These are phyloP conservation scores for Earliella scabrosa DNA, from an alignment of 1,284 basidiomycete genomes.

Conservation along the genomic window DNA sequence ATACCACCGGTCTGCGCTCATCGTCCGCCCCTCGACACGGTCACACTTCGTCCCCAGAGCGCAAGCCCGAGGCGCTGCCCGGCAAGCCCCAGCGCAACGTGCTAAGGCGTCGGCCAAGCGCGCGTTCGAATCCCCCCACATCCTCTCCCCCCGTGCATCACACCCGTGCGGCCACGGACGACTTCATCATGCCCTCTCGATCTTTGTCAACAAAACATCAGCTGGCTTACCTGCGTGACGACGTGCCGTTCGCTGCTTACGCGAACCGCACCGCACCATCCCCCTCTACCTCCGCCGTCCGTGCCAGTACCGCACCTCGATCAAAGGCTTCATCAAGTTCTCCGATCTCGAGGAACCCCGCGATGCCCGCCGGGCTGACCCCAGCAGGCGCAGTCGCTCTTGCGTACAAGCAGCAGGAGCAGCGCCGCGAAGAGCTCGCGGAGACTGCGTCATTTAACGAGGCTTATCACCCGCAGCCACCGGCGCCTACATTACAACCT, in stretches of 20 bases:
- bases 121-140: slow-evolving; percentile 34
- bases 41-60: slow-evolving; percentile 14
- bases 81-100: slow-evolving; percentile 42
- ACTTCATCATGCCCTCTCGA: slow-evolving; percentile 5
- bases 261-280: neutral
- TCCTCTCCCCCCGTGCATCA: slow-evolving; percentile 18
- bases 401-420: slow-evolving; percentile 60
- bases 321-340: slow-evolving; percentile 7
- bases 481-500: neutral
- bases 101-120: slow-evolving; percentile 47
- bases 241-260: neutral
- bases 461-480: slow-evolving; percentile 8
- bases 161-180: slow-evolving; percentile 15
- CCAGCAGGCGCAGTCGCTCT: slow-evolving; percentile 61
- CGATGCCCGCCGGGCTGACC: slow-evolving; percentile 42
- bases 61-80: slow-evolving; percentile 12
- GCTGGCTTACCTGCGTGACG: neutral
- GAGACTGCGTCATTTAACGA: slow-evolving; percentile 31
- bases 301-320: slow-evolving; percentile 13
- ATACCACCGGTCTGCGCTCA: slow-evolving; percentile 8
- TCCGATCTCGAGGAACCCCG: slow-evolving; percentile 1
- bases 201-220: slow-evolving; percentile 2
- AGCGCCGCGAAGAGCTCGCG: slow-evolving; percentile 36
- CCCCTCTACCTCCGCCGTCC: neutral
- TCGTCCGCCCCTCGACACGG: slow-evolving; percentile 4